A percentile compares a stretch with the other conserved stretches of the same genome.
phyloP scores from a whole-genome alignment of 495 filamentous ascomycete species.

The Xylaria palmicola region DNA sequence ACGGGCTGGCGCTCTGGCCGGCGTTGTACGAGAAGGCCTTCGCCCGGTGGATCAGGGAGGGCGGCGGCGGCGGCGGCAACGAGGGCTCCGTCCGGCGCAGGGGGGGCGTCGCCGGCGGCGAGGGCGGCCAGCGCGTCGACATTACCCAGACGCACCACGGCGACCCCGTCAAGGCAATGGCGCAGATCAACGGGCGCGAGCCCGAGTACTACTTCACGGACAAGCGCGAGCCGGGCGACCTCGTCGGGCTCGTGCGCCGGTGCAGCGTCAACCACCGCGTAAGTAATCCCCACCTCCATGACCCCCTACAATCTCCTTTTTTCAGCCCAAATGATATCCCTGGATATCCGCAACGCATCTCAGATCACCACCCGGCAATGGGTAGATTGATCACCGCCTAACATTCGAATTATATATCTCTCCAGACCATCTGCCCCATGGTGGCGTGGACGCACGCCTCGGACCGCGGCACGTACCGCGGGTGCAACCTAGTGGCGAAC shows the following conservation, averaged over 20 bases:
- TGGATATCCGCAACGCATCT: no score
- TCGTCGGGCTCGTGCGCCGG: slow-evolving; percentile 30
- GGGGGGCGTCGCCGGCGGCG: slow-evolving; percentile 17
- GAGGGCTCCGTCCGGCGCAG: no score
- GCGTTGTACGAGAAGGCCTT: slow-evolving; percentile 45
- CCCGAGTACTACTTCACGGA: slow-evolving; percentile 34
- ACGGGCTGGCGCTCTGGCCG: slow-evolving; percentile 37
- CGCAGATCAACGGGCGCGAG: slow-evolving; percentile 33
- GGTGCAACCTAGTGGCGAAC: slow-evolving; percentile 37
- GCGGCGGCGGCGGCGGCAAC: slow-evolving; percentile 1
- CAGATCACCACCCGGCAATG: no score
- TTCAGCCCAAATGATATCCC: no score
- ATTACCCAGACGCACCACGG: slow-evolving; percentile 32
- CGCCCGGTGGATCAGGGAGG: slow-evolving; percentile 32
- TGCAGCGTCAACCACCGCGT: slow-evolving; percentile 35
- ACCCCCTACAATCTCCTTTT: no score
- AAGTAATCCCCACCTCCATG: no score
- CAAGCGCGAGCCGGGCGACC: slow-evolving; percentile 23
- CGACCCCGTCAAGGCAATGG: slow-evolving; percentile 41
- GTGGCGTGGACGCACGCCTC: slow-evolving; percentile 33
- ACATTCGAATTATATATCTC: no score
- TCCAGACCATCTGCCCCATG: slow-evolving; percentile 35
- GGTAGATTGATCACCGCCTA: no score
- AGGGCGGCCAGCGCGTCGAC: slow-evolving; percentile 26
- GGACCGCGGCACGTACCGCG: slow-evolving; percentile 26